Conservation (phyloP, 306 rosid species). For the Ormosia semicastrata region DNA sequence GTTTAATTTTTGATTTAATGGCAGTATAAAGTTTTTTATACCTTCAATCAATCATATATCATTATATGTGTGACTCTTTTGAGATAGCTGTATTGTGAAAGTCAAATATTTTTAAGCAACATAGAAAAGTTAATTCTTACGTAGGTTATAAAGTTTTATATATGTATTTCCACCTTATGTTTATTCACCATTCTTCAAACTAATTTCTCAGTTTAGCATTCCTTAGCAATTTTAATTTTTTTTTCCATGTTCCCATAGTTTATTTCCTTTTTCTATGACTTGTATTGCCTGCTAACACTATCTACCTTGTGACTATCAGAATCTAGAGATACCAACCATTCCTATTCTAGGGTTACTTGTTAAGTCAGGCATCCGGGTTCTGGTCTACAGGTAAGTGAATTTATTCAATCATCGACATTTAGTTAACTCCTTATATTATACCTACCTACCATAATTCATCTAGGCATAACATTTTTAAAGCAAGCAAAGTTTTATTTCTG, state of each 20-base stretch:
- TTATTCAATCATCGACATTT: too few relatives aligned
- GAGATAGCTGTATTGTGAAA: too few relatives aligned
- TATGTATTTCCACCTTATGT: not conserved
- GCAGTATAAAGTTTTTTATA: too few relatives aligned
- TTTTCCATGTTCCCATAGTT: not conserved
- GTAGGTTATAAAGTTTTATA: not conserved
- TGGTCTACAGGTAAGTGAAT: constrained; percentile 37
- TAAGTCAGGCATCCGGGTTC: constrained; percentile 33
- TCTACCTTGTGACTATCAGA: not conserved
- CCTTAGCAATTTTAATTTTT: not conserved
- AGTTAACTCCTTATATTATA: not conserved
- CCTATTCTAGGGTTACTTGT: constrained; percentile 33
- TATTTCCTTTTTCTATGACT: not conserved
- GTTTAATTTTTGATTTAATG: too few relatives aligned
- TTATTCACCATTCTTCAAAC: not conserved
- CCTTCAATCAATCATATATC: too few relatives aligned
- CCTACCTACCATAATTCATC: not conserved
- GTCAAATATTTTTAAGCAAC: not conserved
- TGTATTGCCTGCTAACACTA: not conserved
- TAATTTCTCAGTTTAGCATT: not conserved
- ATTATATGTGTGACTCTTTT: too few relatives aligned
- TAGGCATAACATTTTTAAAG: not conserved
- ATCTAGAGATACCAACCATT: constrained; percentile 30
- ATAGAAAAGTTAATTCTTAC: not conserved
- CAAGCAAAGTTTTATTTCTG: not conserved